phyloP scores from a whole-genome alignment of 1,139 yeast species.

The Pichia cactophila region DNA sequence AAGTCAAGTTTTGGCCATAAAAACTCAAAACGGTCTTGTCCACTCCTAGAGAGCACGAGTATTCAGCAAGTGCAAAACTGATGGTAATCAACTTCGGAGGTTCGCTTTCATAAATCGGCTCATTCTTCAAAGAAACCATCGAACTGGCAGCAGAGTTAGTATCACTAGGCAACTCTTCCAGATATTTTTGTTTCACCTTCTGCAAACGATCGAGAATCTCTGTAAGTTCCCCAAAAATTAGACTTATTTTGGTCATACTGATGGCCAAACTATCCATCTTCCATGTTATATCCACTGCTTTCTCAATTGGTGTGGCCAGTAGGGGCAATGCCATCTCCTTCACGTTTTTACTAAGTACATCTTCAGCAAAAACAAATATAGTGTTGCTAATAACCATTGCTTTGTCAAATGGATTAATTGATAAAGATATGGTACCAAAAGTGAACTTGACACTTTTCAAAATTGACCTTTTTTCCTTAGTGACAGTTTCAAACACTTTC shows the following conservation, averaged over 20 bases:
- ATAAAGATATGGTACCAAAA: slow-evolving; percentile 11
- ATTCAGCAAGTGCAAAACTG: slow-evolving; percentile 17
- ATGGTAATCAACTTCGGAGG: slow-evolving; percentile 16
- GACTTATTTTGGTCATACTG: slow-evolving; percentile 13
- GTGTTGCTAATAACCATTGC: slow-evolving; percentile 16
- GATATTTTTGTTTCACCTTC: neutral
- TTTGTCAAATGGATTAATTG: slow-evolving; percentile 18
- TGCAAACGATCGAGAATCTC: slow-evolving; percentile 2
- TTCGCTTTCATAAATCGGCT: slow-evolving; percentile 7
- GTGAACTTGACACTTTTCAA: slow-evolving; percentile 8
- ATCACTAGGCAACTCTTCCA: neutral
- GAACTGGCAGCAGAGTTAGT: slow-evolving; percentile 8
- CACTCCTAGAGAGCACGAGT: slow-evolving; percentile 17
- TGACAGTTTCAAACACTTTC: slow-evolving; percentile 30
- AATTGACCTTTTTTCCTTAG: neutral
- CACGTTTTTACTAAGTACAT: slow-evolving; percentile 11
- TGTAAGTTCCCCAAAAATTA: slow-evolving; percentile 1
- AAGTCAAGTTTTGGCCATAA: slow-evolving; percentile 14
- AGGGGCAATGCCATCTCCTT: slow-evolving; percentile 14
- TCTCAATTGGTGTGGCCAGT: slow-evolving; percentile 13
- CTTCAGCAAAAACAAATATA: slow-evolving; percentile 11
- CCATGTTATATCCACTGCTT: slow-evolving; percentile 17
- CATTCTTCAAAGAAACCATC: slow-evolving; percentile 10
- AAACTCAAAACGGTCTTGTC: slow-evolving; percentile 15
- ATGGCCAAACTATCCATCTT: slow-evolving; percentile 15